phyloP scores from a whole-genome alignment of 1,139 yeast genomes.

The Saccharomycopsis hybrid region DNA sequence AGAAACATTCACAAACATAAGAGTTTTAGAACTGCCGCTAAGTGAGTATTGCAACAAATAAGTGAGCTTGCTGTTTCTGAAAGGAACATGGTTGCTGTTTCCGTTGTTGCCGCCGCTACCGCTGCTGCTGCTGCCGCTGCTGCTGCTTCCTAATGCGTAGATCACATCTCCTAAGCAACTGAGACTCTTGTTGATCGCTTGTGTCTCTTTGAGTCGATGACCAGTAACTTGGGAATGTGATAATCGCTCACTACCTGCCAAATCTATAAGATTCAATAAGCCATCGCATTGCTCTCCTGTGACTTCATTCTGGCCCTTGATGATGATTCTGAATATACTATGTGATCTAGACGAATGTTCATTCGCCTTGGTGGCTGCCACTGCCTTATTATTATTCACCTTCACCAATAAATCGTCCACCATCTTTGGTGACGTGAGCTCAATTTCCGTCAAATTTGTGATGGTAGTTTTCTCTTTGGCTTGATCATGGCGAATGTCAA shows the following conservation, averaged over 20 bases:
- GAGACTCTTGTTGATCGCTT: constrained; percentile 80
- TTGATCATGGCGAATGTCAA: constrained; percentile 73
- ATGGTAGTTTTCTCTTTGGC: constrained; percentile 45
- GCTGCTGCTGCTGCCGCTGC: constrained; percentile 23
- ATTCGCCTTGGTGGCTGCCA: constrained; percentile 79
- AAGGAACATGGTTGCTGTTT: constrained; percentile 39
- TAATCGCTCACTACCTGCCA: constrained; percentile 90
- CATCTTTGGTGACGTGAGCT: constrained; percentile 41
- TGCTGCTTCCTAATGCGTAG: constrained; percentile 43
- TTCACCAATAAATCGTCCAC: constrained; percentile 45
- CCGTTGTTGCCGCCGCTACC: constrained; percentile 24
- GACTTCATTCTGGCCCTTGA: constrained; percentile 47
- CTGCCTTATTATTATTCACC: constrained; percentile 61
- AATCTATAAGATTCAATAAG: constrained; percentile 65
- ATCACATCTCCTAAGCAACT: constrained; percentile 92
- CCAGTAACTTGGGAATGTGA: constrained; percentile 72
- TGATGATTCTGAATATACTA: constrained; percentile 63
- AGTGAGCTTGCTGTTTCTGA: constrained; percentile 60
- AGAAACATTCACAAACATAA: constrained; percentile 90
- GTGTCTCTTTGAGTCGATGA: constrained; percentile 79
- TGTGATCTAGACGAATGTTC: constrained; percentile 72
- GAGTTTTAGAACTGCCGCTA: constrained; percentile 80
- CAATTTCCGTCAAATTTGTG: constrained; percentile 50
- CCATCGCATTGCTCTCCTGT: constrained; percentile 54
- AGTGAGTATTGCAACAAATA: constrained; percentile 78